phyloP scores from a whole-genome alignment of 352 stramenopile species.

The Stramenopiles sp. region DNA sequence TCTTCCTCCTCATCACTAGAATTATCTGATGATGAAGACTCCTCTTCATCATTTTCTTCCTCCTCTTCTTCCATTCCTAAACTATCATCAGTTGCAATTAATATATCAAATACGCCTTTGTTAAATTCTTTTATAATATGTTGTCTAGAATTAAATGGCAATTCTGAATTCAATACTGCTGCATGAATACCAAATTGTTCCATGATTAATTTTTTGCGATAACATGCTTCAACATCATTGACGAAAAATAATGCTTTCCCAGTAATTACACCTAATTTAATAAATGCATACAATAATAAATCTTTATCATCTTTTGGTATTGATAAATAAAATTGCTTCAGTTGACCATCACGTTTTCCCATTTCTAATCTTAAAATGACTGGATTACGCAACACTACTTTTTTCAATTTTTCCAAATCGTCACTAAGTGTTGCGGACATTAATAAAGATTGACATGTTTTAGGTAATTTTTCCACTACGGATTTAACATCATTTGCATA shows the following conservation, averaged over 20 bases:
- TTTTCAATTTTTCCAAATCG: constrained; percentile 88
- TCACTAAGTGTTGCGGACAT: constrained; percentile 90
- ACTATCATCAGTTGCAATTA: constrained; percentile 94
- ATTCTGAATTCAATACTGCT: constrained; percentile 91
- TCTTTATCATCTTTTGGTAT: constrained; percentile 83
- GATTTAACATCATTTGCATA: constrained; percentile 53
- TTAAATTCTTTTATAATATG: constrained; percentile 89
- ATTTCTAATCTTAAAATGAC: constrained; percentile 14
- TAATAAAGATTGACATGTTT: constrained; percentile 91
- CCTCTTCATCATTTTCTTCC: constrained; percentile 37
- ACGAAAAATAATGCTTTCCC: constrained; percentile 97
- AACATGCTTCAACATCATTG: constrained; percentile 88
- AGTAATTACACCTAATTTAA: constrained; percentile 89
- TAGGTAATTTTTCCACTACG: constrained; percentile 62
- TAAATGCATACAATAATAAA: constrained; percentile 87
- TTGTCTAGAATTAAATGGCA: constrained; percentile 86
- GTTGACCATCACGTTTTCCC: background rate
- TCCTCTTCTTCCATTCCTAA: constrained; percentile 56
- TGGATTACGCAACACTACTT: constrained; percentile 78
- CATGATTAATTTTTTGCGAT: constrained; percentile 95
- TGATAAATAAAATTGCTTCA: too few species aligned
- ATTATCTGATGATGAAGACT: too few species aligned
- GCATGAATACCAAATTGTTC: constrained; percentile 95
- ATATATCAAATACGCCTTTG: constrained; percentile 88
- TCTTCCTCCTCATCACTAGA: constrained; percentile 22